A percentile compares a stretch with the other conserved stretches of the same genome.
These are phyloP conservation scores for Hypoxylon subgilvum DNA, from an alignment of 495 filamentous ascomycete species.

Conservation along the genomic window DNA sequence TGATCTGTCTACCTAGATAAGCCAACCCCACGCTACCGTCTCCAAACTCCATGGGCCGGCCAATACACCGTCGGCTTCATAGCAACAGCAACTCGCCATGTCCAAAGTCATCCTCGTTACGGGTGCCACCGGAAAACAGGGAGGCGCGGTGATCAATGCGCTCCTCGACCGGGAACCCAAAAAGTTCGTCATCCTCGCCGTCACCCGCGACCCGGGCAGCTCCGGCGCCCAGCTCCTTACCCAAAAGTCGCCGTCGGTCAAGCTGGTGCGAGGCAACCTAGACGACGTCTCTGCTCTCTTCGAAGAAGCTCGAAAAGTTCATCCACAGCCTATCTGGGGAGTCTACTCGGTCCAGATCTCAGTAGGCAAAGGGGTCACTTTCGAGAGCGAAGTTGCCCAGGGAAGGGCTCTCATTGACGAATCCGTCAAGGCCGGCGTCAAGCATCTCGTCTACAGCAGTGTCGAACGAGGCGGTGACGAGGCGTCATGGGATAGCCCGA, in stretches of 20 bases:
- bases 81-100: slow-evolving; percentile 29
- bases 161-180: slow-evolving; percentile 48
- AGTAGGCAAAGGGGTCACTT: slow-evolving; percentile 53
- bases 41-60: not conserved
- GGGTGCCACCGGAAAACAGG: slow-evolving; percentile 75
- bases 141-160: slow-evolving; percentile 63
- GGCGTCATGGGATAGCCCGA: slow-evolving; percentile 60
- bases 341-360: slow-evolving; percentile 50
- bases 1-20: slow-evolving; percentile 7
- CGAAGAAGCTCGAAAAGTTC: slow-evolving; percentile 48
- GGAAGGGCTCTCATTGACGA: slow-evolving; percentile 68
- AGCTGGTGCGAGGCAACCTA: slow-evolving; percentile 65
- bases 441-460: slow-evolving; percentile 71
- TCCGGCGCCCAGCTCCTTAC: slow-evolving; percentile 56
- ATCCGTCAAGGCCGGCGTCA: slow-evolving; percentile 61
- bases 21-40: not conserved
- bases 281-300: slow-evolving; percentile 61
- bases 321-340: slow-evolving; percentile 45
- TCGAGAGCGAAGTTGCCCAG: slow-evolving; percentile 64
- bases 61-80: not conserved
- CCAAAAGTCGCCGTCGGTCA: slow-evolving; percentile 53
- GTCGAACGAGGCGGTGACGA: slow-evolving; percentile 71
- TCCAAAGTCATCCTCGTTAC: slow-evolving; percentile 62
- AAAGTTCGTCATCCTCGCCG: slow-evolving; percentile 61
- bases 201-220: slow-evolving; percentile 64